Evolutionary conservation across 768 basidiomycete genomes (phyloP).

Genomic region (Rhizopogon salebrosus): DNA sequence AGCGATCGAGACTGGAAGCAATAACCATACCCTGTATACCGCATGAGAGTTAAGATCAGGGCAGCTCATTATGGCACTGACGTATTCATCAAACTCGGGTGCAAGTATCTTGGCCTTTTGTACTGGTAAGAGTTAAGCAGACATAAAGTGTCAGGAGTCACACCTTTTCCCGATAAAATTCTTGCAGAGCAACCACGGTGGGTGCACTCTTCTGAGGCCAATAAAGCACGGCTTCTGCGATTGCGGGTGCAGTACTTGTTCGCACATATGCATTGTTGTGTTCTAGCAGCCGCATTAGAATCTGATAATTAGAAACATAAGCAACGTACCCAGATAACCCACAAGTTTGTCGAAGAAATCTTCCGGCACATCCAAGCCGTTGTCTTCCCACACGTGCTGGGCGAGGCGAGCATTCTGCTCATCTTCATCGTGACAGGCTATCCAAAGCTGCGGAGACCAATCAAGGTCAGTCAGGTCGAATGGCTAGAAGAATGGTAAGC

Average conservation of each 20-base stretch:
- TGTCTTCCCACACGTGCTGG: constrained; percentile 87
- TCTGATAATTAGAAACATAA: neutral
- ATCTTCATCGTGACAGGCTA: constrained; percentile 84
- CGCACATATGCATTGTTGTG: constrained; percentile 83
- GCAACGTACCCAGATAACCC: constrained; percentile 57
- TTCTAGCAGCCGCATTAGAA: constrained; percentile 34
- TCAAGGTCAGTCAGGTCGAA: constrained; percentile 93
- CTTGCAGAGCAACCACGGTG: constrained; percentile 52
- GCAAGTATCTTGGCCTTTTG: constrained; percentile 75
- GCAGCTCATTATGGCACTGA: constrained; percentile 32
- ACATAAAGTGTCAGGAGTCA: neutral
- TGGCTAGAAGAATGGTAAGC: constrained; percentile 43
- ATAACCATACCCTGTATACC: constrained; percentile 82
- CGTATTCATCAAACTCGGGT: constrained; percentile 92
- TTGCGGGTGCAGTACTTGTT: constrained; percentile 58
- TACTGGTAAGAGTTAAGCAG: neutral
- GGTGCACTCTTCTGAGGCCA: constrained; percentile 54
- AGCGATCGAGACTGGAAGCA: constrained; percentile 74
- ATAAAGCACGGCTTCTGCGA: constrained; percentile 72
- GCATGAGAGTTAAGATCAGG: neutral
- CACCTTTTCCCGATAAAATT: constrained; percentile 82
- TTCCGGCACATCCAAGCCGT: constrained; percentile 84
- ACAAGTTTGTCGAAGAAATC: constrained; percentile 50
- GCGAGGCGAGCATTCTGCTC: constrained; percentile 87
- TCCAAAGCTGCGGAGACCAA: constrained; percentile 86